These are phyloP conservation scores for Colletotrichum ledebouriae DNA, from an alignment of 2,329 filamentous ascomycete genomes.

Conservation along the genomic window DNA sequence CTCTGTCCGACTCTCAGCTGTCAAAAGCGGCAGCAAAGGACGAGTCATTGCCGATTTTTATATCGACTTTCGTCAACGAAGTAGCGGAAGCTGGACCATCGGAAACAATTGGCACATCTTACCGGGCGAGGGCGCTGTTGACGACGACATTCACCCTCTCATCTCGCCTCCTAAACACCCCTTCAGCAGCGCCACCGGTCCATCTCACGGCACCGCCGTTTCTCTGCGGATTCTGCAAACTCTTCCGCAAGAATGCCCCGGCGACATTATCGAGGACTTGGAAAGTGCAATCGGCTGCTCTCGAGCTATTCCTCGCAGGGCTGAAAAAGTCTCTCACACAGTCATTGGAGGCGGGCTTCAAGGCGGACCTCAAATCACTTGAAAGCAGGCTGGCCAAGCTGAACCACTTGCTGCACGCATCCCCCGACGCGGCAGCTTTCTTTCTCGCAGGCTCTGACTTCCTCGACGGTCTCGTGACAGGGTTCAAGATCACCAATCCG, in stretches of 20 bases:
- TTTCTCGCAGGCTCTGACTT: conserved; percentile 91
- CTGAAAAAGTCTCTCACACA: conserved; percentile 74
- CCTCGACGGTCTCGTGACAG: conserved; percentile 78
- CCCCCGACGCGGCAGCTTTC: conserved; percentile 67
- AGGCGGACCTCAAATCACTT: conserved; percentile 66
- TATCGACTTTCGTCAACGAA: conserved; percentile 76
- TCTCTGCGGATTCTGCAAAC: conserved; percentile 75
- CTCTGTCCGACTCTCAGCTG: conserved; percentile 70
- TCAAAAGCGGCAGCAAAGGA: conserved; percentile 63
- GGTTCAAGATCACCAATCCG: conserved; percentile 75
- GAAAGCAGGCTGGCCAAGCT: conserved; percentile 69
- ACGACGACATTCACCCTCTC: conserved; percentile 75
- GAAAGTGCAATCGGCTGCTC: conserved; percentile 63
- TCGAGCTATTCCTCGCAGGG: conserved; percentile 69
- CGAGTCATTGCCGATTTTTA: conserved; percentile 71
- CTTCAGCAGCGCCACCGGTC: conserved; percentile 55
- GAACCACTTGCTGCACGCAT: conserved; percentile 74
- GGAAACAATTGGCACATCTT: conserved; percentile 51
- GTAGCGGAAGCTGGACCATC: conserved; percentile 55
- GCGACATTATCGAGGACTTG: conserved; percentile 63
- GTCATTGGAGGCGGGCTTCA: conserved; percentile 72
- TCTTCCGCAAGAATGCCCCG: conserved; percentile 74
- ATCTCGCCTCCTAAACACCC: conserved; percentile 64
- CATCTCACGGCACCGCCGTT: conserved; percentile 74
- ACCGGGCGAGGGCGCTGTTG: conserved; percentile 62